phyloP scores from a whole-genome alignment of 2,329 filamentous ascomycete species.

The Claviceps cyperi region DNA sequence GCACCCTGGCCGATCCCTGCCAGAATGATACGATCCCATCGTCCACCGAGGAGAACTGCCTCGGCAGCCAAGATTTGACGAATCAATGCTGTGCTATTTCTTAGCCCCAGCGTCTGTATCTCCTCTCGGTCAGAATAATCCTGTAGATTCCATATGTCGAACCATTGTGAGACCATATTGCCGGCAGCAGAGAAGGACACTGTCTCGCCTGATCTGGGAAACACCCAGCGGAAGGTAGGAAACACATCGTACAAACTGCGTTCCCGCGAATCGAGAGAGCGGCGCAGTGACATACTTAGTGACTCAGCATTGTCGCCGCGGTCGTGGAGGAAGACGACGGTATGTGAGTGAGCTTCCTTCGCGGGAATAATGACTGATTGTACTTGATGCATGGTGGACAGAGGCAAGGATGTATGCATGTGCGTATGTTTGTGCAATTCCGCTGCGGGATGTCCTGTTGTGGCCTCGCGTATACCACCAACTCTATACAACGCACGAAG shows the following conservation, averaged over 20 bases:
- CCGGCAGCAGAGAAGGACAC: conserved; percentile 11
- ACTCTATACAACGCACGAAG: no score
- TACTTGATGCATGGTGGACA: neutral
- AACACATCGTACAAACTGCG: conserved; percentile 24
- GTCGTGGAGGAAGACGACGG: conserved; percentile 30
- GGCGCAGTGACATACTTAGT: conserved; percentile 17
- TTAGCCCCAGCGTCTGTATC: conserved; percentile 25
- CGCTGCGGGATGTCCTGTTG: neutral
- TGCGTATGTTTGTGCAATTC: no score
- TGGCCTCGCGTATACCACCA: neutral
- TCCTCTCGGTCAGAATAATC: conserved; percentile 27
- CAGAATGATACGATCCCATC: conserved; percentile 25
- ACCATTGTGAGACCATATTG: conserved; percentile 29
- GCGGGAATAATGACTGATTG: neutral
- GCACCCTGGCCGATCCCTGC: conserved; percentile 33
- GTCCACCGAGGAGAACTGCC: conserved; percentile 20
- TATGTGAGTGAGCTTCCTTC: conserved; percentile 21
- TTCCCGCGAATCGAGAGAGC: conserved; percentile 17
- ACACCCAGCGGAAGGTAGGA: conserved; percentile 34
- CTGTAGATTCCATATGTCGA: conserved; percentile 31
- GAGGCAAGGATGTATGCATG: neutral
- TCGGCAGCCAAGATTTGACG: conserved; percentile 20
- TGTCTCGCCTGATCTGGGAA: conserved; percentile 26
- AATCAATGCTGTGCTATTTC: conserved; percentile 21
- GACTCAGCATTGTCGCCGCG: conserved; percentile 25